Conservation (phyloP, 164 flowering plant genomes). For the Magnolia sinica region DNA sequence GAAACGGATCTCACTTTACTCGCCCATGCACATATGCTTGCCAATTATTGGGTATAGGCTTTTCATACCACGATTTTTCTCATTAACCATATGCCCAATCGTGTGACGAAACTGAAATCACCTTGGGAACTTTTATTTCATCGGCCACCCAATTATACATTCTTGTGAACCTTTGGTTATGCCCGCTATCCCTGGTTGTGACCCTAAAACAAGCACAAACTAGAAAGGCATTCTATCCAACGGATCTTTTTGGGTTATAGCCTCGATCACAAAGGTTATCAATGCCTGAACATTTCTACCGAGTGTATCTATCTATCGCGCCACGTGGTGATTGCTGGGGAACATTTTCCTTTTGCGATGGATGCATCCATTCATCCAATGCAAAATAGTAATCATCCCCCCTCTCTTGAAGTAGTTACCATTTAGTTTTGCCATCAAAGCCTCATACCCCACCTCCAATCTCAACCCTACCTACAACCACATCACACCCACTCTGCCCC, state of each 20-base stretch:
- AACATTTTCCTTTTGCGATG: background rate
- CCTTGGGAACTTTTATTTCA: background rate
- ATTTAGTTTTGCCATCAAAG: too few relatives aligned
- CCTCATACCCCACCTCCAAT: too few relatives aligned
- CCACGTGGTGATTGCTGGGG: background rate
- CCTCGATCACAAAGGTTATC: too few relatives aligned
- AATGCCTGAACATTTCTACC: background rate
- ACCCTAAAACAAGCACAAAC: background rate
- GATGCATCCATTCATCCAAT: background rate
- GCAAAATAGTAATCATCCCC: too few relatives aligned
- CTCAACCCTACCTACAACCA: too few relatives aligned
- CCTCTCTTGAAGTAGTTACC: too few relatives aligned
- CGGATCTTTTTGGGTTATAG: background rate
- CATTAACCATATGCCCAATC: background rate
- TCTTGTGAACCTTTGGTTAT: background rate
- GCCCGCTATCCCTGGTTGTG: background rate
- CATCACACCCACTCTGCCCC: too few relatives aligned
- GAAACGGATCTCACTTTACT: background rate
- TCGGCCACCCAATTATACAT: background rate
- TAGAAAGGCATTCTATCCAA: background rate
- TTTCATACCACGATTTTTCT: background rate
- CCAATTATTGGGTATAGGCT: background rate
- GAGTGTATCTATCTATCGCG: background rate
- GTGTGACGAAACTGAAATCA: background rate
- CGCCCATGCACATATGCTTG: background rate